Conservation (phyloP, 345 rosid genomes). For the Lepidium aucheri region DNA sequence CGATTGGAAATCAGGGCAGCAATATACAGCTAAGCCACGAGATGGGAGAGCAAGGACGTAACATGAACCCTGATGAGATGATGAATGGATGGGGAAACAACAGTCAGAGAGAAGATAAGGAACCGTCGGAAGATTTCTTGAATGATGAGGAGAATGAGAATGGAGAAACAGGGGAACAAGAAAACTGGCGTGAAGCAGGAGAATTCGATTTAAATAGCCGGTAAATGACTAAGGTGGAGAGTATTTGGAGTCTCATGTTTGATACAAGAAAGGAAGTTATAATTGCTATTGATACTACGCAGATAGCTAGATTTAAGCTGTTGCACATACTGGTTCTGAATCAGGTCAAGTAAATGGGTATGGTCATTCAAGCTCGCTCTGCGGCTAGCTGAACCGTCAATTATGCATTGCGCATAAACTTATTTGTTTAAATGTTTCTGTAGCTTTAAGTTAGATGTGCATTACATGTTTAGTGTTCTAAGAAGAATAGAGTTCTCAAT, state of each 20-base stretch:
- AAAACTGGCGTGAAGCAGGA: constrained; percentile 84
- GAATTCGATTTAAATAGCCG: constrained; percentile 83
- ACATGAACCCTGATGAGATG: constrained; percentile 75
- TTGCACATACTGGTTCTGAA: neutral
- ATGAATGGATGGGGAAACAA: constrained; percentile 93
- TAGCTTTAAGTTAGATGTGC: neutral
- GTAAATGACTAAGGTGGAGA: constrained; percentile 10
- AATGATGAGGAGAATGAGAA: constrained; percentile 91
- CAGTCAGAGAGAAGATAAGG: constrained; percentile 81
- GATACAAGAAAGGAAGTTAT: neutral
- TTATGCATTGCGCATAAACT: neutral
- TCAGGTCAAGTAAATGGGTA: neutral
- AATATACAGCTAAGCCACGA: constrained; percentile 50
- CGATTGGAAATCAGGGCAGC: constrained; percentile 56
- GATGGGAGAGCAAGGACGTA: constrained; percentile 61
- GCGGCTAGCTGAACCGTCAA: neutral
- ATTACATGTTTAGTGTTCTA: neutral
- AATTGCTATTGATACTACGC: neutral
- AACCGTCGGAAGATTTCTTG: constrained; percentile 93
- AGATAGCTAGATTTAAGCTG: neutral
- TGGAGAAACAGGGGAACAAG: constrained; percentile 57
- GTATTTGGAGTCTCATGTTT: neutral
- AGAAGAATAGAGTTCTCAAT: neutral
- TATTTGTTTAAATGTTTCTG: constrained; percentile 2
- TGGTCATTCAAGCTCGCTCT: neutral